Conservation (phyloP, 805 yeast species). For the Sugiyamaella lignohabitans region DNA sequence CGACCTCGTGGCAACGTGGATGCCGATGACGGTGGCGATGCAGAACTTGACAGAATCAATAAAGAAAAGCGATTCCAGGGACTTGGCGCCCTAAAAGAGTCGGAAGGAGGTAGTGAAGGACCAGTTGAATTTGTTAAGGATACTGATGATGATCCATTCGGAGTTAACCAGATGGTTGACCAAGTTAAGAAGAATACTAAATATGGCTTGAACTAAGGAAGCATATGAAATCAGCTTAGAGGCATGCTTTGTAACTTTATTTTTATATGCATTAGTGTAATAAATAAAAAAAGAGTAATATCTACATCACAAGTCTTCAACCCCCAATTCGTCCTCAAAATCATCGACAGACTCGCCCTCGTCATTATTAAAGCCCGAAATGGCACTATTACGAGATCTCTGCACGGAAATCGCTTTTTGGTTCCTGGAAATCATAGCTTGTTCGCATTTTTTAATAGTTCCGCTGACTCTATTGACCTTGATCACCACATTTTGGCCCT, state of each 20-base stretch:
- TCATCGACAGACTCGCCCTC: too few species aligned
- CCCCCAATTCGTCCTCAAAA: neutral
- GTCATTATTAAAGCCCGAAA: neutral
- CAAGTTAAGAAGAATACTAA: constrained; percentile 10
- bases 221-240: too few species aligned
- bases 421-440: constrained; percentile 48
- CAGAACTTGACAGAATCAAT: constrained; percentile 19
- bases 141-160: constrained; percentile 21
- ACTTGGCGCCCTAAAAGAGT: constrained; percentile 22
- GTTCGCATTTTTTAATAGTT: constrained; percentile 78
- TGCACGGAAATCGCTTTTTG: constrained; percentile 6
- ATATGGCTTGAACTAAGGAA: constrained; percentile 5
- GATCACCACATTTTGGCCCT: constrained; percentile 45
- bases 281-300: too few species aligned
- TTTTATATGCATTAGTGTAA: too few species aligned
- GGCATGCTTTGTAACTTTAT: too few species aligned
- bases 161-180: constrained; percentile 15
- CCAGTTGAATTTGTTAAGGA: constrained; percentile 45
- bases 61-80: constrained; percentile 27
- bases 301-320: neutral
- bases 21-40: constrained; percentile 21
- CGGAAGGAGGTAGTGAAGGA: constrained; percentile 24
- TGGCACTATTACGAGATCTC: neutral
- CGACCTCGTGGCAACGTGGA: constrained; percentile 32
- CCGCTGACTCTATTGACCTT: constrained; percentile 72